Percentiles rank a stretch among this genome's conserved stretches.
Evolutionary conservation across 495 filamentous ascomycete genomes (phyloP).

Genomic region (Talaromyces liani): DNA sequence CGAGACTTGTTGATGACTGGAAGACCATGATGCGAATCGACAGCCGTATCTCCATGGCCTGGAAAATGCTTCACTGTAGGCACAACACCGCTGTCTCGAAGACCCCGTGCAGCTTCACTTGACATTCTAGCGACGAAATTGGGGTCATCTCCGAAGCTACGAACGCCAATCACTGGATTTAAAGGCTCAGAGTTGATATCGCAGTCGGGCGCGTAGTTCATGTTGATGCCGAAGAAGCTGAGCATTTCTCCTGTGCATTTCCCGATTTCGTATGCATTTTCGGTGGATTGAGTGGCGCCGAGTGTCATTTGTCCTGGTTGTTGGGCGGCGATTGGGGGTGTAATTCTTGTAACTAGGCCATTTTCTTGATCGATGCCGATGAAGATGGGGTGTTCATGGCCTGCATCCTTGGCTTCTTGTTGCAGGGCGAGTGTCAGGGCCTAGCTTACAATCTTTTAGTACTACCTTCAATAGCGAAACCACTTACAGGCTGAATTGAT

Average conservation of each 20-base stretch:
- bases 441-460: constrained; percentile 12
- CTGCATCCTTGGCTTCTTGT: constrained; percentile 30
- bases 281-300: constrained; percentile 31
- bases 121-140: constrained; percentile 32
- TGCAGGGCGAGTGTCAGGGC: constrained; percentile 30
- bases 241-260: constrained; percentile 29
- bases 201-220: constrained; percentile 38
- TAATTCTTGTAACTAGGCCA: constrained; percentile 36
- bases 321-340: constrained; percentile 35
- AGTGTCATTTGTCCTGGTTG: constrained; percentile 35
- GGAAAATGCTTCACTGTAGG: constrained; percentile 39
- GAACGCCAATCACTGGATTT: constrained; percentile 37
- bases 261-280: constrained; percentile 29
- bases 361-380: constrained; percentile 41
- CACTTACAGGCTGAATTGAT: background rate
- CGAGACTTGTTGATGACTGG: constrained; percentile 31
- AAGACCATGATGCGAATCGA: constrained; percentile 36
- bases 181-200: constrained; percentile 38
- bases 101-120: constrained; percentile 26
- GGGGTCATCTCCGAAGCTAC: constrained; percentile 34
- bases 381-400: constrained; percentile 32
- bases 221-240: constrained; percentile 32
- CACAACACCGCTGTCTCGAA: constrained; percentile 29
- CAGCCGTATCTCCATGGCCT: constrained; percentile 36
- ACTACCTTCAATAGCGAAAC: background rate